Base-by-base conservation (phyloP, 2,329 filamentous ascomycete species). In the Diaporthe sp. region DNA sequence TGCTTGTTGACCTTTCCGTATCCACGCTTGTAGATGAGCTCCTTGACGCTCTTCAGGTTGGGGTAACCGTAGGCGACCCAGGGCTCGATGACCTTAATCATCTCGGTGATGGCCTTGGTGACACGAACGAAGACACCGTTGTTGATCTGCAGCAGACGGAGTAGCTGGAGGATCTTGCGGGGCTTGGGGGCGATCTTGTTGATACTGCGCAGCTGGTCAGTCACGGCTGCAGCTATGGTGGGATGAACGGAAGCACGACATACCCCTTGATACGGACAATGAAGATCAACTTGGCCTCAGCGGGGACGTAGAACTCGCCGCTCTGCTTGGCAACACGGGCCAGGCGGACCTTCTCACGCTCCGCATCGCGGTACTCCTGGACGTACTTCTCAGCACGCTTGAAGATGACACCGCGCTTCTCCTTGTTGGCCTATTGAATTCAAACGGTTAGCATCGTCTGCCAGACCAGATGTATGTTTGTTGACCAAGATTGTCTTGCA, bases 111-210 rank as follows among this genome's bases (percentile, higher is more conserved):
- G 80, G 97, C 97, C 94, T 79, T 99, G 89, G 96, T 98, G 84
- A 98, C 90, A 84, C 92, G 93, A 88, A 99, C 91, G 90, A 99
- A 99, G 87, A 98, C 95, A 88, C 96, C 97, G 88, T 98, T 98
- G 95, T 99, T 99, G 94, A 99, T 99, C 91, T 99, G 97, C 83
- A 99, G 93, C 80, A 99, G 95, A 91, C 97, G 96, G 86, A 99
- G 96, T 77, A 99, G 95, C 90, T 99, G 97, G 82, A 99, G 93
- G 85, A 98, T 98, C 93, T 99, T 99, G 92, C 97, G 96, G 88
- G 97, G 97, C 94, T 99, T 98, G 82, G 97, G 97, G 86, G 97
- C 93, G 83, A 99, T 98, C 94, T 99, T 99, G 95, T 98, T 98
- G 95, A 99, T 98, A 97, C 96, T 93, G 78, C 61, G 67, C n/a